Evolutionary conservation across 306 rosid genomes (phyloP), one percentile per base, ranked within the genome.

Genomic region (Notholithocarpus densiflorus): DNA sequence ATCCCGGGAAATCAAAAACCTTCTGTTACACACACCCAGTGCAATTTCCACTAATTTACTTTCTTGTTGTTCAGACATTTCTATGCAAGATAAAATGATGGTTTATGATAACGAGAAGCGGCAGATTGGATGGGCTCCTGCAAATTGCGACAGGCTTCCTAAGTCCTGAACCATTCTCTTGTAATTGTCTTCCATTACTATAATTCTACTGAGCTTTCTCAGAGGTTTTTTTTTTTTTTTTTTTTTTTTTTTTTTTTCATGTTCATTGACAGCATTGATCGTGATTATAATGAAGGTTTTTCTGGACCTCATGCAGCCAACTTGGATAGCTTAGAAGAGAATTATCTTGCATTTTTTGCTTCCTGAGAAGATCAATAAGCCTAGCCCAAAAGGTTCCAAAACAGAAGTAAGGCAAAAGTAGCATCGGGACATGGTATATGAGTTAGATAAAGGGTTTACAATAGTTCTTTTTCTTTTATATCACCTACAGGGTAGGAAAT

Each of bases 51-150:
- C 62, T 52, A 5, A 79, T 43, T 21, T 80, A 34, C 15, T 76
- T 13, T 64, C 75, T 68, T 75, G 23, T 18, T 56, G 17, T 73
- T 56, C 86, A 94, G 97, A 87, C 70, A 86, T 92, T 54, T 89
- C 86, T 24, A 5, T 92, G 79, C 92, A 80, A 61, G 94, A 88
- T 51, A 89, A 92, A 72, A 6, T 92, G 57, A 87, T 92, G 75
- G 81, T 90, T 68, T 94, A 94, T 76, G 96, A 94, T 86, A 92
- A 90, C 18, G 97, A 94, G 82, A 87, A 82, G 23, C 84, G 64
- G 60, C 91, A 68, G 72, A 88, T 90, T 75, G 97, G 97, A 71
- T 94, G 98, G 97, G 74, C 21, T 21, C 21, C 87, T 34, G 80
- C 78, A 45, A 82, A 88, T 40, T 94, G 98, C 57, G 79, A 69